phyloP scores from a whole-genome alignment of 2,329 filamentous ascomycete species.

The Dothistroma pini region DNA sequence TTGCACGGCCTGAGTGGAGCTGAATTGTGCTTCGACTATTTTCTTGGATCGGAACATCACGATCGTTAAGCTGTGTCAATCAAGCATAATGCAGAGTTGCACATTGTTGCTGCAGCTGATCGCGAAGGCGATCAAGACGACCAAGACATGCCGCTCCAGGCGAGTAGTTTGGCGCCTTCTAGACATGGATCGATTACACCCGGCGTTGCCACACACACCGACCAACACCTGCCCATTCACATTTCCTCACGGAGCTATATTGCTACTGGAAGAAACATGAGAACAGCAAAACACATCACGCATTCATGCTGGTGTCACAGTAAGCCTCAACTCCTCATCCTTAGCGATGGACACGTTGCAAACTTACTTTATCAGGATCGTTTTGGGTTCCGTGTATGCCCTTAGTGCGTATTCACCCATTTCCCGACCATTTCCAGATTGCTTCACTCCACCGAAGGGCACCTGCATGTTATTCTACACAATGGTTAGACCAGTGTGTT shows the following conservation, averaged over 20 bases:
- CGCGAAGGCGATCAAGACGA: too few relatives aligned
- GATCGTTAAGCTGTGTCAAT: too few relatives aligned
- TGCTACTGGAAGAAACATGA: not conserved
- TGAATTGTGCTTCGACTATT: not conserved
- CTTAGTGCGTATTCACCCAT: slow-evolving; percentile 58
- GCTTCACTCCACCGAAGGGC: slow-evolving; percentile 59
- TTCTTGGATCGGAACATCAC: too few relatives aligned
- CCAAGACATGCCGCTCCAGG: too few relatives aligned
- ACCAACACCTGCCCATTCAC: not conserved
- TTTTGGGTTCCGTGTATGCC: slow-evolving; percentile 51
- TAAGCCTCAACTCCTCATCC: not conserved
- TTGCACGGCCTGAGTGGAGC: not conserved
- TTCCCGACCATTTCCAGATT: slow-evolving; percentile 59
- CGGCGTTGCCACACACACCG: not conserved
- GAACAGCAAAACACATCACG: not conserved
- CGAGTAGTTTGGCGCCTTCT: not conserved
- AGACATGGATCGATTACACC: not conserved
- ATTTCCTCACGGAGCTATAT: not conserved
- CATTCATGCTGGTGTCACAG: not conserved
- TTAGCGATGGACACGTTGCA: not conserved
- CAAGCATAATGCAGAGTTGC: too few relatives aligned
- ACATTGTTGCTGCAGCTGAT: too few relatives aligned
- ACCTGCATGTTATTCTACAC: slow-evolving; percentile 8
- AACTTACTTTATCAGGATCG: not conserved
- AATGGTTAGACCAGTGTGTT: not conserved